Percentiles rank a stretch among this genome's conserved stretches.
phyloP scores from a whole-genome alignment of 108 stramenopile species.

The Nitzschia putrida region DNA sequence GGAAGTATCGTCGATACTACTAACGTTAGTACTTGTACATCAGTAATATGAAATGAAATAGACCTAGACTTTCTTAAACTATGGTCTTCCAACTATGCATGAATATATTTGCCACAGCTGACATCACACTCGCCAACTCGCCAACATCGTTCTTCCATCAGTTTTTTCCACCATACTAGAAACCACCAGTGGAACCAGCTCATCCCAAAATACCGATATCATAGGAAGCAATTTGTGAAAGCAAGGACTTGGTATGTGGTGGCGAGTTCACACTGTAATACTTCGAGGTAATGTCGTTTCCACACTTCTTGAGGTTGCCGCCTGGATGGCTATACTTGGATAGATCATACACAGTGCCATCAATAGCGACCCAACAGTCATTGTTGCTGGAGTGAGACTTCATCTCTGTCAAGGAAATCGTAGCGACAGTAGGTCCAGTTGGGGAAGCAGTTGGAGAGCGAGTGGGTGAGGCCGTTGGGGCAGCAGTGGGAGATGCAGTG shows the following conservation, averaged over 20 bases:
- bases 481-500: not conserved
- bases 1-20: too few relatives aligned
- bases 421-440: not conserved
- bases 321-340: slow-evolving; percentile 75
- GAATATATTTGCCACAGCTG: too few relatives aligned
- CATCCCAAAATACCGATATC: too few relatives aligned
- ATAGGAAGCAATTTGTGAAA: too few relatives aligned
- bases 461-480: not conserved
- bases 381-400: slow-evolving; percentile 47
- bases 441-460: not conserved
- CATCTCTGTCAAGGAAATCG: slow-evolving; percentile 25
- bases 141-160: too few relatives aligned
- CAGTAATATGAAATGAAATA: too few relatives aligned
- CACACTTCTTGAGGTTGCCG: slow-evolving; percentile 59
- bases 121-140: too few relatives aligned
- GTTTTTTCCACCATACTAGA: too few relatives aligned
- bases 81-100: too few relatives aligned
- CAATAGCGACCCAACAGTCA: slow-evolving; percentile 74
- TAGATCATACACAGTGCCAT: slow-evolving; percentile 74
- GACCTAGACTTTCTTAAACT: too few relatives aligned
- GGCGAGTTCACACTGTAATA: not conserved
- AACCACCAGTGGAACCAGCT: too few relatives aligned
- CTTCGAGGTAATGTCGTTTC: slow-evolving; percentile 56
- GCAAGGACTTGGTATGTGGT: not conserved
- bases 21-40: too few relatives aligned